Conservation (phyloP, 768 basidiomycete species). For the Boletus patriciae region DNA sequence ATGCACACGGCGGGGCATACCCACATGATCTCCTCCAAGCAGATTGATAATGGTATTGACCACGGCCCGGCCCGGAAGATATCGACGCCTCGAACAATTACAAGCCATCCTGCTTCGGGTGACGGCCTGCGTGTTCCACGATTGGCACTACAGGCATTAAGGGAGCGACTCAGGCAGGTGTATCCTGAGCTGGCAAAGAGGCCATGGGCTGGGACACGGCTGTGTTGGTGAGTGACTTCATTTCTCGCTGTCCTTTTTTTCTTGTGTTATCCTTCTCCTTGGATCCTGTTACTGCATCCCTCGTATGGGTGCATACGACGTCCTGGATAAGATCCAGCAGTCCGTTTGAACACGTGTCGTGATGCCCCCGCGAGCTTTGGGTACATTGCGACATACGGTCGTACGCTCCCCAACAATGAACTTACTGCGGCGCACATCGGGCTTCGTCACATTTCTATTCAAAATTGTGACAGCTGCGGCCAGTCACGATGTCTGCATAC, state of each 20-base stretch:
- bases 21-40: conserved; percentile 27
- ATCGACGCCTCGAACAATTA: conserved; percentile 77
- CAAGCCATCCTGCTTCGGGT: conserved; percentile 51
- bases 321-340: background rate
- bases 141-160: conserved; percentile 47
- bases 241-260: background rate
- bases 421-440: too few species aligned
- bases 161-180: conserved; percentile 51
- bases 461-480: background rate
- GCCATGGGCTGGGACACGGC: conserved; percentile 67
- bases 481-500: background rate
- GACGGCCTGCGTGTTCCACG: conserved; percentile 69
- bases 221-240: conserved; percentile 74
- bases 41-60: background rate
- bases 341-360: background rate
- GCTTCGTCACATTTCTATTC: background rate
- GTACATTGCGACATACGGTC: background rate
- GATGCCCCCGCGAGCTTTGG: background rate
- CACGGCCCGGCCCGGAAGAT: conserved; percentile 33
- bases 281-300: background rate
- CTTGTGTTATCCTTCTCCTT: background rate
- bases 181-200: conserved; percentile 79
- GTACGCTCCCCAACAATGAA: too few species aligned
- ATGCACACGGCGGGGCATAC: conserved; percentile 77
- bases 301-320: background rate